Base-by-base conservation (phyloP, 305 asterid species). In the Solanum chacoense region DNA sequence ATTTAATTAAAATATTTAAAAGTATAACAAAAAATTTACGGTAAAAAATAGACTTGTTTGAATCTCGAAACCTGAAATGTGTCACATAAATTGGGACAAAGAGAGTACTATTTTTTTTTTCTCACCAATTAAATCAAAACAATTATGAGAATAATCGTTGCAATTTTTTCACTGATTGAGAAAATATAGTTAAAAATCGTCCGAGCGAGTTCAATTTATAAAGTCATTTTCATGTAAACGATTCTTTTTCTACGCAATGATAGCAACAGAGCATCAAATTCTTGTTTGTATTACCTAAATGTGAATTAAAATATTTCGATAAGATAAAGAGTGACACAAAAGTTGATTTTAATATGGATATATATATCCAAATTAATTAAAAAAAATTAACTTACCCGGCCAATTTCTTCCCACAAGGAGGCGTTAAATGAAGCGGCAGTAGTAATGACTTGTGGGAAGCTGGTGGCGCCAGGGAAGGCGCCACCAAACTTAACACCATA, bases 371-470 rank as follows among this genome's bases (percentile, higher is more conserved):
- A 16, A 16, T 1, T 4, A 73, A 31, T 8, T 4, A 31, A 31
- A 34, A 5, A 5, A 35, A 45, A 14, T 16, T 5, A 22, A 85
- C 59, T 45, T 93, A 96, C 99, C 95, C 93, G 94, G 88, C 98
- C 99, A 85, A 96, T 94, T 37, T 94, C 92, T 88, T 94, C 94
- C 99, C 99, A 96, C 88, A 96, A 89, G 0, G 96, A 90, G 63
- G 93, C 89, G 80, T 96, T 94, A 89, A 94, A 96, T 3, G 99
- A 93, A 86, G 99, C 95, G 3, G 96, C 98, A 5, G 97, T 92
- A 88, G 96, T 94, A 91, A 96, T 96, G 28, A 96, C 98, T 87
- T 96, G 99, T 4, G 99, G 99, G 65, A 96, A 96, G 81, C 96
- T 93, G 88, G 99, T 96, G 91, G 98, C 99, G 9, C 96, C 93